phyloP scores from a whole-genome alignment of 208 protist genomes.

The Blechomonas ayalai region DNA sequence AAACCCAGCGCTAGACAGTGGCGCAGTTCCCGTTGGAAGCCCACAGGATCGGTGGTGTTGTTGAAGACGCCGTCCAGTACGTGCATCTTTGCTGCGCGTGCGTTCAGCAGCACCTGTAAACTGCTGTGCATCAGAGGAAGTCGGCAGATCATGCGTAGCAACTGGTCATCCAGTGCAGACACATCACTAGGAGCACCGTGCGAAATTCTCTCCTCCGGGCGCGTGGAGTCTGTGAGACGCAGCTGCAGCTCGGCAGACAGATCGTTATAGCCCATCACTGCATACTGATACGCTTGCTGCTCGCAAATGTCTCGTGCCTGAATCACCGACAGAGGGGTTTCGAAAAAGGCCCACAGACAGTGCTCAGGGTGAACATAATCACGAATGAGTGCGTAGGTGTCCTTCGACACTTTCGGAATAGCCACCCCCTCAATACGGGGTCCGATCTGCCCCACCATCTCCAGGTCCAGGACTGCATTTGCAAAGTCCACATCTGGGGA shows the following conservation, averaged over 20 bases:
- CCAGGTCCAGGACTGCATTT: slow-evolving; percentile 77
- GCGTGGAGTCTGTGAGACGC: no score
- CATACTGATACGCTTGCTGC: slow-evolving; percentile 52
- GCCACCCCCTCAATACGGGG: slow-evolving; percentile 63
- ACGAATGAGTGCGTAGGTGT: slow-evolving; percentile 39
- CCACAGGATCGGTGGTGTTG: slow-evolving; percentile 53
- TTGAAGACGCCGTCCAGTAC: slow-evolving; percentile 73
- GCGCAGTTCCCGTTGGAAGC: slow-evolving; percentile 47
- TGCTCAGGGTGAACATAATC: slow-evolving; percentile 72
- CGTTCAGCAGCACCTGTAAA: slow-evolving; percentile 52
- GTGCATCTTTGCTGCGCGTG: slow-evolving; percentile 57
- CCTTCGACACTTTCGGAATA: slow-evolving; percentile 47
- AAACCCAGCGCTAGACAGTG: slow-evolving; percentile 60
- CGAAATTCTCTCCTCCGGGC: no score
- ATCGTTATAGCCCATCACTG: slow-evolving; percentile 65
- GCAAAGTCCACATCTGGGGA: slow-evolving; percentile 54
- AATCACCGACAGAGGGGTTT: slow-evolving; percentile 57
- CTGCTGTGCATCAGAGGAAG: slow-evolving; percentile 44
- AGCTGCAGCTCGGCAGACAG: slow-evolving; percentile 44
- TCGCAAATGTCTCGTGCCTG: slow-evolving; percentile 59
- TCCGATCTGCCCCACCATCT: slow-evolving; percentile 63
- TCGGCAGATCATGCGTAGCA: slow-evolving; percentile 12
- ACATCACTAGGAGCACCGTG: not conserved
- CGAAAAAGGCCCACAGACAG: slow-evolving; percentile 78
- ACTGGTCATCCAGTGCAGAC: not conserved